These are phyloP conservation scores for Apophysomyces trapeziformis DNA, from an alignment of 371 early-diverging fungal species.

Conservation along the genomic window DNA sequence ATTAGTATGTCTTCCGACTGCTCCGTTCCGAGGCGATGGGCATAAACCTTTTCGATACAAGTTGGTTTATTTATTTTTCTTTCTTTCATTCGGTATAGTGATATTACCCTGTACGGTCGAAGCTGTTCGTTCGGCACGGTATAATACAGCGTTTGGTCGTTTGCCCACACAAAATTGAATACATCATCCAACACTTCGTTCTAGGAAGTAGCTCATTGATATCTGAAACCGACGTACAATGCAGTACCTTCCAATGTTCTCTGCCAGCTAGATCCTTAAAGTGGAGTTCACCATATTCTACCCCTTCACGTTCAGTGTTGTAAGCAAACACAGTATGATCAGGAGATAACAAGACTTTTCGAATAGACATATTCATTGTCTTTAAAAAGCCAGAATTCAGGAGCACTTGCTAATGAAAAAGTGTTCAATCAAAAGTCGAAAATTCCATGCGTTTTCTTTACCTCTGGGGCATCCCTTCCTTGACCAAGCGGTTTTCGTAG, in stretches of 20 bases:
- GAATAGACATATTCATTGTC: slow-evolving; percentile 55
- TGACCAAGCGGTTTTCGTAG: slow-evolving; percentile 53
- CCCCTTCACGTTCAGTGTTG: slow-evolving; percentile 60
- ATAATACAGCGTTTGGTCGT: slow-evolving; percentile 67
- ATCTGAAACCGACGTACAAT: not conserved
- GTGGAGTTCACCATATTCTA: slow-evolving; percentile 70
- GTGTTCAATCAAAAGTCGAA: not conserved
- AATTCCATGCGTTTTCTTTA: slow-evolving; percentile 16
- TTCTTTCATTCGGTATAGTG: too few species aligned
- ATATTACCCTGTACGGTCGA: slow-evolving; percentile 65
- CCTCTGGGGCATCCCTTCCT: slow-evolving; percentile 52
- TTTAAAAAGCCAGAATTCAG: slow-evolving; percentile 61
- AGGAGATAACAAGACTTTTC: slow-evolving; percentile 64
- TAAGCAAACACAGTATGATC: slow-evolving; percentile 68
- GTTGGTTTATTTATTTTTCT: not conserved
- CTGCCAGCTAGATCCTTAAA: slow-evolving; percentile 53
- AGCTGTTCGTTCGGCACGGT: slow-evolving; percentile 77
- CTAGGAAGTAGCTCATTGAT: slow-evolving; percentile 25
- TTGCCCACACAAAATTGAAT: slow-evolving; percentile 86
- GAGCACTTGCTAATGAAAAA: slow-evolving; percentile 50
- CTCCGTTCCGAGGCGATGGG: slow-evolving; percentile 58
- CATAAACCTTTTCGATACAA: slow-evolving; percentile 48
- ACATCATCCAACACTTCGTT: slow-evolving; percentile 66
- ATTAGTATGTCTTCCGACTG: slow-evolving; percentile 65
- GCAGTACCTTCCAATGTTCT: slow-evolving; percentile 47